phyloP scores from a whole-genome alignment of 2,329 filamentous ascomycete species.

The Beauveria sp. region DNA sequence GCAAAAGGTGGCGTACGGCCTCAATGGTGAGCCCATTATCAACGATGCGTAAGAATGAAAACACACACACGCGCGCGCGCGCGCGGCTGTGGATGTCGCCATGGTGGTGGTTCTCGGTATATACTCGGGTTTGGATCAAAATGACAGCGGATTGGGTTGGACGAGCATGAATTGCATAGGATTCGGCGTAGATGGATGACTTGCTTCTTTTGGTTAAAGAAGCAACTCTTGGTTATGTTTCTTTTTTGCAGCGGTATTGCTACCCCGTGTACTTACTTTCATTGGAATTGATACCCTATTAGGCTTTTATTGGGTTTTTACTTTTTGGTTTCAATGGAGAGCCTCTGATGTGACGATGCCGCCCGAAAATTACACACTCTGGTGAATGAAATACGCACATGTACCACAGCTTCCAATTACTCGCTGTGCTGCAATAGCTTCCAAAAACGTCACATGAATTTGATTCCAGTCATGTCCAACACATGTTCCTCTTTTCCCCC shows the following conservation, averaged over 20 bases:
- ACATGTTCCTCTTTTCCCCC: background rate
- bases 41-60: slow-evolving; percentile 15
- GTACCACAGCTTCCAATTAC: background rate
- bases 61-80: no score
- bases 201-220: background rate
- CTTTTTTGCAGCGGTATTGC: background rate
- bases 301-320: background rate
- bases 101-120: no score
- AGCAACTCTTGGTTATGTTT: slow-evolving; percentile 14
- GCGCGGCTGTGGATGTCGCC: no score
- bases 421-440: background rate
- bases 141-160: background rate
- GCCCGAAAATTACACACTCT: no score
- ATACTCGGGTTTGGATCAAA: no score
- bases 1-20: slow-evolving; percentile 27
- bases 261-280: background rate
- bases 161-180: slow-evolving; percentile 1
- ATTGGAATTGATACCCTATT: background rate
- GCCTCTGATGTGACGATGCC: background rate
- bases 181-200: background rate
- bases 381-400: no score
- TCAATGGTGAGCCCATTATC: slow-evolving; percentile 29
- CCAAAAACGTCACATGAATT: no score
- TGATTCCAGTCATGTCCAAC: background rate
- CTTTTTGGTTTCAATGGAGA: background rate